A percentile compares a stretch with the other conserved stretches of the same genome.
Evolutionary conservation across 192 early-diverging fungal species (phyloP).

Genomic region (Rhizoclosmatium sp.): DNA sequence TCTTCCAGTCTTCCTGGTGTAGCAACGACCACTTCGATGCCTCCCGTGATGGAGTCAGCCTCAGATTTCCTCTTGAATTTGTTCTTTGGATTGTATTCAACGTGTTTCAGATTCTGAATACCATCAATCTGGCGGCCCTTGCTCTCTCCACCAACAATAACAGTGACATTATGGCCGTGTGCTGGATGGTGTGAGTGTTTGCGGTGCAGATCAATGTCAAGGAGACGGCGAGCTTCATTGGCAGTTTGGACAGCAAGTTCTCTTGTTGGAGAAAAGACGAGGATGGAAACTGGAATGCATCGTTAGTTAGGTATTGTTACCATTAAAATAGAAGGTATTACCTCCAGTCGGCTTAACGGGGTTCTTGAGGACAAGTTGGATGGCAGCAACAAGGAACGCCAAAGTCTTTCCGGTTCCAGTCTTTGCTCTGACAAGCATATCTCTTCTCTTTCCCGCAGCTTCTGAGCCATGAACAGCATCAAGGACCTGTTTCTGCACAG

Average conservation of each 20-base stretch:
- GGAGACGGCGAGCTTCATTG: slow-evolving; percentile 72
- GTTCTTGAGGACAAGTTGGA: slow-evolving; percentile 68
- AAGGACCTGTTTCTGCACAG: slow-evolving; percentile 84
- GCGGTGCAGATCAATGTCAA: slow-evolving; percentile 68
- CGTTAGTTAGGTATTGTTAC: background rate
- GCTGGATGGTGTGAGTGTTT: slow-evolving; percentile 10
- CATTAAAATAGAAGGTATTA: background rate
- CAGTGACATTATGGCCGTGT: slow-evolving; percentile 81
- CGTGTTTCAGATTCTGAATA: slow-evolving; percentile 1
- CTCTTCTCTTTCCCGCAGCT: slow-evolving; percentile 54
- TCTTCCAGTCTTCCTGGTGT: slow-evolving; percentile 95
- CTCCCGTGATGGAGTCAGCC: background rate
- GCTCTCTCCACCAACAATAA: slow-evolving; percentile 84
- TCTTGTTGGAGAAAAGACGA: slow-evolving; percentile 91
- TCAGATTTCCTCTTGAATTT: background rate
- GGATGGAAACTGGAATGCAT: slow-evolving; percentile 30
- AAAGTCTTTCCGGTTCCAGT: slow-evolving; percentile 98
- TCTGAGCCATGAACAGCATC: slow-evolving; percentile 62
- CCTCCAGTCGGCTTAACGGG: slow-evolving; percentile 9
- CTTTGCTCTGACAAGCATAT: slow-evolving; percentile 94
- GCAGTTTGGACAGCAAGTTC: slow-evolving; percentile 95
- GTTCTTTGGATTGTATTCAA: background rate
- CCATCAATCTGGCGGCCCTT: slow-evolving; percentile 78
- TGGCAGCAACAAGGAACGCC: slow-evolving; percentile 90
- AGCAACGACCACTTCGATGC: slow-evolving; percentile 80